Conservation (phyloP, 192 early-diverging fungal genomes). For the Thamnidium elegans region DNA sequence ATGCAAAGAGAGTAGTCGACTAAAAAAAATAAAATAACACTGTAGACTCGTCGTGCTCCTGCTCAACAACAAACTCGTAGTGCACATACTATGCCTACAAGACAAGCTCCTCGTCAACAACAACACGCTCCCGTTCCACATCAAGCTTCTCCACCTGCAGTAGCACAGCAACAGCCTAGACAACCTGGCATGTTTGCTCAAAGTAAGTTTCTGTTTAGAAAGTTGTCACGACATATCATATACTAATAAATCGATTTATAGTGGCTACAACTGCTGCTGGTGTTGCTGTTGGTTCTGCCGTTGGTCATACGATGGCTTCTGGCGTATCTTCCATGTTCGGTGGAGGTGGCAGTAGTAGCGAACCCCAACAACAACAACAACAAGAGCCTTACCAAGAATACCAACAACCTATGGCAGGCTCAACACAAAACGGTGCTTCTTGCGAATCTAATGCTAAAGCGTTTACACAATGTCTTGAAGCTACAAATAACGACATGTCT, state of each 20-base stretch:
- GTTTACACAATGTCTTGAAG: conserved; percentile 84
- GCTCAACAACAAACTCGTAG: conserved; percentile 46
- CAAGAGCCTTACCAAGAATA: not conserved
- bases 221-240: too few species aligned
- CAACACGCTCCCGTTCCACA: conserved; percentile 21
- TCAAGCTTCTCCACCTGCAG: conserved; percentile 40
- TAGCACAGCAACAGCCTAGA: conserved; percentile 46
- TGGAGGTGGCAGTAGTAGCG: conserved; percentile 34
- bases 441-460: conserved; percentile 77
- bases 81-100: conserved; percentile 53
- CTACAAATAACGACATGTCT: conserved; percentile 72
- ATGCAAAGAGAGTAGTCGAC: too few species aligned
- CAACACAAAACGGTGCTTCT: conserved; percentile 29
- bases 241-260: not conserved
- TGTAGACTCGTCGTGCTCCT: conserved; percentile 40
- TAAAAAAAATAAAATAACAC: not conserved
- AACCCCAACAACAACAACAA: conserved; percentile 37
- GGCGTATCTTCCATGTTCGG: conserved; percentile 33
- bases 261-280: conserved; percentile 91
- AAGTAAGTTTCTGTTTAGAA: conserved; percentile 37
- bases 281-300: conserved; percentile 84
- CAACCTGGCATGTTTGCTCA: conserved; percentile 77
- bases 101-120: conserved; percentile 50
- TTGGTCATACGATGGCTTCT: conserved; percentile 56
- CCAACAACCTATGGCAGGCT: conserved; percentile 25